Evolutionary conservation across 441 rosid genomes (phyloP).

Genomic region (Populus trichocarpa): DNA sequence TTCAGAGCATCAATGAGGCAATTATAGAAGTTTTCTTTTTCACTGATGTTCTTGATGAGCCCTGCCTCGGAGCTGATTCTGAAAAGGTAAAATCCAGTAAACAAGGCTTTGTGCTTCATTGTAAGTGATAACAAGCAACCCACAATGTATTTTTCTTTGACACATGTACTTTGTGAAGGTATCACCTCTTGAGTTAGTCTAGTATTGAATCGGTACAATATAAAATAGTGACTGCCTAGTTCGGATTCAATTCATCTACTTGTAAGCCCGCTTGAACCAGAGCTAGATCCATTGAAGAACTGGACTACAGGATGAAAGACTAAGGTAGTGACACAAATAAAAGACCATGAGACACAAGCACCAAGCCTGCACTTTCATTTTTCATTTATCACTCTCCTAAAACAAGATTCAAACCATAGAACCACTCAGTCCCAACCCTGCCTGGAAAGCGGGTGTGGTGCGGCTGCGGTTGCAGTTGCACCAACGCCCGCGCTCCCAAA

Average conservation of each 20-base stretch:
- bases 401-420: not conserved
- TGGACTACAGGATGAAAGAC: no score
- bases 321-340: no score
- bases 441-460: not conserved
- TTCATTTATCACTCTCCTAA: not conserved
- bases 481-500: no score
- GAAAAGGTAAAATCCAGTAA: no score
- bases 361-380: not conserved
- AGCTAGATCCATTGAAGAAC: no score
- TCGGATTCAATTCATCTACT: constrained; percentile 4
- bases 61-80: no score
- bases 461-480: no score
- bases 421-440: not conserved
- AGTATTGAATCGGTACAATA: not conserved
- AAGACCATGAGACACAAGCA: not conserved
- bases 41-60: no score
- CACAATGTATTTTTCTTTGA: no score
- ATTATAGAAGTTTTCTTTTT: no score
- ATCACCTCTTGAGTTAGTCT: not conserved
- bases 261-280: not conserved
- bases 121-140: no score
- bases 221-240: not conserved
- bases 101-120: no score
- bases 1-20: not conserved
- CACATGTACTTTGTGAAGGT: not conserved